phyloP scores from a whole-genome alignment of 2,329 filamentous ascomycete species.

The Penicillium occitanis region DNA sequence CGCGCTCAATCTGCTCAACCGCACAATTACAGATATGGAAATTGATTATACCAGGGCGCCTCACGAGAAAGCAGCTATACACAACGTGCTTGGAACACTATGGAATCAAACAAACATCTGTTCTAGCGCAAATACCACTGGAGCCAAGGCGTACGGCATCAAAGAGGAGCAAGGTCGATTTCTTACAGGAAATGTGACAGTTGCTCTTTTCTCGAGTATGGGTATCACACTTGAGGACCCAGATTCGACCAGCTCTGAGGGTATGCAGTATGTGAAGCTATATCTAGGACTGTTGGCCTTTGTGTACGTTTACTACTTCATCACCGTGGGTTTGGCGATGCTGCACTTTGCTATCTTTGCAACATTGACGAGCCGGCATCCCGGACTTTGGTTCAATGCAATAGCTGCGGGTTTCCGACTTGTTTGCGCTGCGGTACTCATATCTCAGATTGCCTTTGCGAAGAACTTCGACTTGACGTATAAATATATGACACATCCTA shows the following conservation, averaged over 20 bases:
- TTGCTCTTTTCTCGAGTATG: conserved; percentile 43
- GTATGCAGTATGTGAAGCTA: conserved; percentile 34
- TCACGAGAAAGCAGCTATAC: conserved; percentile 35
- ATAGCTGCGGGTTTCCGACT: conserved; percentile 33
- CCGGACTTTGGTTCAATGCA: conserved; percentile 25
- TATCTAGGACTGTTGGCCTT: conserved; percentile 41
- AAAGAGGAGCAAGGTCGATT: conserved; percentile 33
- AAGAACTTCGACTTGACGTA: conserved; percentile 36
- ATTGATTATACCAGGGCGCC: conserved; percentile 38
- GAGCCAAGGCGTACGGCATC: conserved; percentile 25
- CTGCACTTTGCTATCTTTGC: conserved; percentile 38
- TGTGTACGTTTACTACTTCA: conserved; percentile 44
- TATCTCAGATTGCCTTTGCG: conserved; percentile 33
- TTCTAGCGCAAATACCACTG: conserved; percentile 23
- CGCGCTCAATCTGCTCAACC: conserved; percentile 37
- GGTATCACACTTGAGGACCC: conserved; percentile 36
- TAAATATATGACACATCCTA: conserved; percentile 42
- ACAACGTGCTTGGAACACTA: conserved; percentile 33
- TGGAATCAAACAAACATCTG: conserved; percentile 33
- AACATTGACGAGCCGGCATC: conserved; percentile 32
- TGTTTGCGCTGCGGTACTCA: conserved; percentile 31
- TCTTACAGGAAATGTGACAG: conserved; percentile 42
- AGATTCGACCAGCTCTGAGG: conserved; percentile 31
- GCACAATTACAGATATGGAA: conserved; percentile 42
- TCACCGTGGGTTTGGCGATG: conserved; percentile 39